phyloP scores from a whole-genome alignment of 2,329 filamentous ascomycete species.

The Kalmusia sp. region DNA sequence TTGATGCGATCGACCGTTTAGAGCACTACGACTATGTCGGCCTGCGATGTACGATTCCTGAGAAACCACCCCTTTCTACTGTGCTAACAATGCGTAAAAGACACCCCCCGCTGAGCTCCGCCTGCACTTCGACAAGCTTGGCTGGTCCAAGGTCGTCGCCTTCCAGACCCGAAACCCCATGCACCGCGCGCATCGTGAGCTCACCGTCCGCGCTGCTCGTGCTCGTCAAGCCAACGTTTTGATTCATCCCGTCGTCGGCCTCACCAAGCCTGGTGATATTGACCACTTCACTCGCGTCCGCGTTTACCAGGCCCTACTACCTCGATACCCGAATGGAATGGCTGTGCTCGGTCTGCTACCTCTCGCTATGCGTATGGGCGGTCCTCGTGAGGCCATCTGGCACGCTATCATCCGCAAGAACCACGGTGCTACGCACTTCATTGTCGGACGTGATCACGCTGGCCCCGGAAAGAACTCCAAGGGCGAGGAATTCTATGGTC shows the following conservation, averaged over 20 bases:
- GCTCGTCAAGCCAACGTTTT: slow-evolving; percentile 97
- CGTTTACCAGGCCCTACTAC: slow-evolving; percentile 96
- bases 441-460: slow-evolving; percentile 97
- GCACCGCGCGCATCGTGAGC: slow-evolving; percentile 97
- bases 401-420: slow-evolving; percentile 99
- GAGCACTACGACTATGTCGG: slow-evolving; percentile 99
- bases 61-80: background rate
- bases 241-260: slow-evolving; percentile 96
- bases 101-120: slow-evolving; percentile 94
- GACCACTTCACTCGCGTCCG: slow-evolving; percentile 99
- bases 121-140: slow-evolving; percentile 98
- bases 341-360: slow-evolving; percentile 93
- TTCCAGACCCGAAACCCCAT: slow-evolving; percentile 99
- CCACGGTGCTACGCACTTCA: slow-evolving; percentile 98
- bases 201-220: slow-evolving; percentile 95
- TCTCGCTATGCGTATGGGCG: slow-evolving; percentile 98
- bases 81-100: slow-evolving; percentile 52
- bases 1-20: slow-evolving; percentile 92
- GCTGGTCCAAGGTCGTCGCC: slow-evolving; percentile 95
- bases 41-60: slow-evolving; percentile 76
- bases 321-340: slow-evolving; percentile 99
- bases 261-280: slow-evolving; percentile 99
- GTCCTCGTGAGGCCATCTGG: slow-evolving; percentile 98
- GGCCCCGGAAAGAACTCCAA: slow-evolving; percentile 98
- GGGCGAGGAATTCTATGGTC: slow-evolving; percentile 96